Evolutionary conservation across 345 rosid species (phyloP), one percentile per base, ranked within the genome.

Genomic region (Corchorus capsularis): DNA sequence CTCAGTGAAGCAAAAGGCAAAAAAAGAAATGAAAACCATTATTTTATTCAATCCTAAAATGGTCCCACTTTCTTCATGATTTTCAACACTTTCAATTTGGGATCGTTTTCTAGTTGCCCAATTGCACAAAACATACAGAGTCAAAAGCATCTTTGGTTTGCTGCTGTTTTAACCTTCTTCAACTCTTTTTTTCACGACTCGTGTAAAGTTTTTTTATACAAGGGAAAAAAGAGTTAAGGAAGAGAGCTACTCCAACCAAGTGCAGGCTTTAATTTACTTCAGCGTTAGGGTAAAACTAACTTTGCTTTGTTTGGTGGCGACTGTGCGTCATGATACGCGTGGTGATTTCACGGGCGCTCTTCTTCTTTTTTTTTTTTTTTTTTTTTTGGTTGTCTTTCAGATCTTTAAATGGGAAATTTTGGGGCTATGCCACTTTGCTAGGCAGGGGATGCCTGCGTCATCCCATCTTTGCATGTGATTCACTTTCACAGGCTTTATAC

Each of bases 61-160:
- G 82, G 83, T 72, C 77, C 80, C 80, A 32, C 72, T 41, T 22
- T 70, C 70, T 70, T 17, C 80, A 78, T 80, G 81, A 75, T 74
- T 77, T 78, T 83, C 80, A 75, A 22, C 78, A 67, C 54, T 68
- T 55, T 20, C 16, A 27, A 43, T 61, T 74, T 66, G 65, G 76
- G 73, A 73, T 65, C 55, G 61, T 77, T 77, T 81, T 74, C 74
- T 37, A 57, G 54, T 73, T 41, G 77, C 54, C 82, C 27, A 68
- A 72, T 62, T 79, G 76, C 57, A 43, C 13, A 46, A 63, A 67
- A 60, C 79, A 43, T 74, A 72, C 72, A 52, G 79, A 52, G 79
- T 78, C 75, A 74, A 77, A 32, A 56, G 79, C 69, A 57, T 78
- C 45, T n/a, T 37, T 37, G 73, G 52, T 54, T 37, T 37, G 73